phyloP scores from a whole-genome alignment of 345 rosid genomes.

The Brassica rapa region DNA sequence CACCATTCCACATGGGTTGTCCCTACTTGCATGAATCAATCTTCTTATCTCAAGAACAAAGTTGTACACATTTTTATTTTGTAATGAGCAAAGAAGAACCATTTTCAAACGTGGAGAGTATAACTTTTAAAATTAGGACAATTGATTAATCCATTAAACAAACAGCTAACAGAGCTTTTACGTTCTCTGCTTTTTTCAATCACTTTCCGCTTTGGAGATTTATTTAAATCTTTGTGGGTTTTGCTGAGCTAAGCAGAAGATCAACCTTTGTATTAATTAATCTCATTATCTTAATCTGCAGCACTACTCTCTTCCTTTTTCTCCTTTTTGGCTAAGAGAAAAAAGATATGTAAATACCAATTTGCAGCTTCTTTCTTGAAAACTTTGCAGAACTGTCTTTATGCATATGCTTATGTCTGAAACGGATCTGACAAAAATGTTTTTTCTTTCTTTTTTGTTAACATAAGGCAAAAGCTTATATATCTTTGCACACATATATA shows the following conservation, averaged over 20 bases:
- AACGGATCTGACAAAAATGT: constrained; percentile 39
- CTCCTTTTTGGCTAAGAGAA: constrained; percentile 37
- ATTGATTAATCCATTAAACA: constrained; percentile 19
- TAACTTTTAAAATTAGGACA: constrained; percentile 19
- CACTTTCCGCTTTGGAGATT: constrained; percentile 37
- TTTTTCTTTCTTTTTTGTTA: constrained; percentile 1
- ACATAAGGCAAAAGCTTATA: constrained; percentile 13
- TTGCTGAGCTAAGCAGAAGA: constrained; percentile 43
- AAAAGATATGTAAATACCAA: constrained; percentile 3
- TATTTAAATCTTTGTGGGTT: constrained; percentile 36
- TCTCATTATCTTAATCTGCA: constrained; percentile 25
- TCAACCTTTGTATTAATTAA: constrained; percentile 17
- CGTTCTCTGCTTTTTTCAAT: constrained; percentile 27
- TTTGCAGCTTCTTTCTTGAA: constrained; percentile 37
- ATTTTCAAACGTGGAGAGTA: constrained; percentile 31
- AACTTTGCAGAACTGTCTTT: constrained; percentile 28
- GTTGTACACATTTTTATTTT: neutral
- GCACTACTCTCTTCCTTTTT: constrained; percentile 23
- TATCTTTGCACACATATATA: constrained; percentile 25
- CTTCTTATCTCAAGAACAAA: constrained; percentile 38
- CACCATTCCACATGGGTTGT: constrained; percentile 38
- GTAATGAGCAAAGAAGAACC: neutral
- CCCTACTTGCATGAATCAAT: constrained; percentile 39
- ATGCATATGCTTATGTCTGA: constrained; percentile 43
- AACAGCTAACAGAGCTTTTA: constrained; percentile 38